phyloP scores from a whole-genome alignment of 2,329 filamentous ascomycete species.

The Cordyceps javanica region DNA sequence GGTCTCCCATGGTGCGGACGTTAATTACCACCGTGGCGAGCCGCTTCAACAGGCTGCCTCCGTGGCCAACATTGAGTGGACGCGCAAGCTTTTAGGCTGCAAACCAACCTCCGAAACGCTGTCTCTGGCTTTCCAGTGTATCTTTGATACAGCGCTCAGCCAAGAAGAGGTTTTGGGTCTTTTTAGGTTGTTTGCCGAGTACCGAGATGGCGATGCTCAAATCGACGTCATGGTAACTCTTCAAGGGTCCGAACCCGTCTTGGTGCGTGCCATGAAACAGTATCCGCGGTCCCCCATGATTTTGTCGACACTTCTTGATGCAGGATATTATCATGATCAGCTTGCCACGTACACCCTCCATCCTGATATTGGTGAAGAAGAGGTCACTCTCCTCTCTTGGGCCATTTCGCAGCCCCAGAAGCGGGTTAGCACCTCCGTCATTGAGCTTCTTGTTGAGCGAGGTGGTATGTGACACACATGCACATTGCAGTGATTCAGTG shows the following conservation, averaged over 20 bases:
- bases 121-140: constrained; percentile 46
- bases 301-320: constrained; percentile 47
- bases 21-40: constrained; percentile 48
- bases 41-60: constrained; percentile 49
- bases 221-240: constrained; percentile 45
- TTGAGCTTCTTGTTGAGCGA: constrained; percentile 48
- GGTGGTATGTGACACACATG: constrained; percentile 26
- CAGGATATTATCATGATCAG: constrained; percentile 56
- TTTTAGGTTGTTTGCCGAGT: constrained; percentile 45
- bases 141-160: constrained; percentile 45
- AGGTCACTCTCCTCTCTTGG: constrained; percentile 54
- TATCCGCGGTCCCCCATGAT: constrained; percentile 50
- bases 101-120: constrained; percentile 45
- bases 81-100: constrained; percentile 42
- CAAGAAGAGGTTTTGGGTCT: constrained; percentile 46
- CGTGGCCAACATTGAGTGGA: constrained; percentile 43
- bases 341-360: constrained; percentile 37
- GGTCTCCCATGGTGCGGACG: constrained; percentile 34
- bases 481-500: constrained; percentile 12
- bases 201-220: constrained; percentile 39
- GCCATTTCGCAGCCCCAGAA: constrained; percentile 57
- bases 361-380: constrained; percentile 44
- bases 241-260: constrained; percentile 38
- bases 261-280: constrained; percentile 46
- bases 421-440: constrained; percentile 51